Evolutionary conservation across 2,329 filamentous ascomycete genomes (phyloP).

Genomic region (Aspergillus sp.): DNA sequence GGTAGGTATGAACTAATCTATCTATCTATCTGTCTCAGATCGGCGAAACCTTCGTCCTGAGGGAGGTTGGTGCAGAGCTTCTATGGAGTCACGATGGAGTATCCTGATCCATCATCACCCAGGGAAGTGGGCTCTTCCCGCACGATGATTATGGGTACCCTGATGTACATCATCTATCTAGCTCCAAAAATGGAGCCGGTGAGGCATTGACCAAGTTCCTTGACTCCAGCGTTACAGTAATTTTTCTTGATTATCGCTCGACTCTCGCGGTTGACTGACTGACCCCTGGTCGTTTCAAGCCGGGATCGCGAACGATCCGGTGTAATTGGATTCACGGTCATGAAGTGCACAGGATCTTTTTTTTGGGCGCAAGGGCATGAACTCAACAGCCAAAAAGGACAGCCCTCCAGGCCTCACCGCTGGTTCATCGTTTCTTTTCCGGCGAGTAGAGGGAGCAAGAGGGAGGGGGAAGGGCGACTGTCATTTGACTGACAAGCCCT

Average conservation of each 20-base stretch:
- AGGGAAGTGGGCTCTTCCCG: not conserved
- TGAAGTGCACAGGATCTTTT: not conserved
- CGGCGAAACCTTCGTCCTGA: not conserved
- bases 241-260: not conserved
- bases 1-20: not conserved
- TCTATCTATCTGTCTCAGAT: too few relatives aligned
- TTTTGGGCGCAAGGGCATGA: conserved; percentile 6
- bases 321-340: not conserved
- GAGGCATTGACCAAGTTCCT: not conserved
- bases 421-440: conserved; percentile 12
- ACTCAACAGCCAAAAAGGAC: not conserved
- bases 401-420: conserved; percentile 21
- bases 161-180: conserved; percentile 3
- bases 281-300: not conserved
- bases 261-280: not conserved
- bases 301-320: conserved; percentile 2
- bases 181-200: conserved; percentile 7
- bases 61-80: not conserved
- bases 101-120: not conserved
- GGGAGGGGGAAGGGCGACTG: conserved; percentile 7
- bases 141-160: conserved; percentile 4
- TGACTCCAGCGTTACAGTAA: not conserved
- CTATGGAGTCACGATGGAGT: not conserved
- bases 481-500: conserved; percentile 20
- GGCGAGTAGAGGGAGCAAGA: conserved; percentile 2